These are phyloP conservation scores for Penicillium ucsense DNA, from an alignment of 495 filamentous ascomycete genomes.

Conservation along the genomic window DNA sequence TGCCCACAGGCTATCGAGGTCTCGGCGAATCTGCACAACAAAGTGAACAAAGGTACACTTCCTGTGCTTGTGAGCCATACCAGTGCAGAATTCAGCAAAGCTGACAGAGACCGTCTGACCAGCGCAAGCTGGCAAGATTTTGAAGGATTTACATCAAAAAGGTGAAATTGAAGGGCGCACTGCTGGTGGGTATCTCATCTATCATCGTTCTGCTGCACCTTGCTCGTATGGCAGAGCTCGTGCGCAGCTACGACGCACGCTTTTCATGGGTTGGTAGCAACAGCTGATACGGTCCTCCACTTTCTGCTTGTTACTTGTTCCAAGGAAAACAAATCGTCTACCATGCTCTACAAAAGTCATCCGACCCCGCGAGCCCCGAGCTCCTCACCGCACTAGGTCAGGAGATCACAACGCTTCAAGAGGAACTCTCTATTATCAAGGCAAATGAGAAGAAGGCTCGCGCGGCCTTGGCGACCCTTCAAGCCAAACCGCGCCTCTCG, in stretches of 20 bases:
- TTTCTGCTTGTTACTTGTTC: background rate
- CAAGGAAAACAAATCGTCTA: conserved; percentile 57
- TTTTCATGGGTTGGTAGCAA: too few relatives aligned
- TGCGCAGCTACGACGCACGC: too few relatives aligned
- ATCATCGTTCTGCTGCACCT: too few relatives aligned
- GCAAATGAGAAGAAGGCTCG: conserved; percentile 42
- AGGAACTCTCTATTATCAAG: conserved; percentile 38
- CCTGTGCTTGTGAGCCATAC: too few relatives aligned
- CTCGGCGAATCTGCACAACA: conserved; percentile 57
- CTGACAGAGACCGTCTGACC: background rate
- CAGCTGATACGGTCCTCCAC: too few relatives aligned
- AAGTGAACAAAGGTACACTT: conserved; percentile 46
- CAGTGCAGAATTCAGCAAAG: too few relatives aligned
- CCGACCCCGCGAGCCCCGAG: conserved; percentile 35
- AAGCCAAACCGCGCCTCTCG: conserved; percentile 40
- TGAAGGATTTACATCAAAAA: conserved; percentile 54
- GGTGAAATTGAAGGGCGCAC: conserved; percentile 48
- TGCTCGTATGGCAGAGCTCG: too few relatives aligned
- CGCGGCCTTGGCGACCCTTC: conserved; percentile 37
- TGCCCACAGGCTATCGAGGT: conserved; percentile 49
- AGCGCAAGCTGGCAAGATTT: conserved; percentile 51
- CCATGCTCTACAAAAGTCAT: conserved; percentile 45
- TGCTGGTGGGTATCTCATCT: conserved; percentile 31
- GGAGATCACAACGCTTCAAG: conserved; percentile 41
- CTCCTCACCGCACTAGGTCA: conserved; percentile 35